Base-by-base conservation (phyloP, 225 moss, liverwort and hornwort genomes). In the Marchantia paleacea region DNA sequence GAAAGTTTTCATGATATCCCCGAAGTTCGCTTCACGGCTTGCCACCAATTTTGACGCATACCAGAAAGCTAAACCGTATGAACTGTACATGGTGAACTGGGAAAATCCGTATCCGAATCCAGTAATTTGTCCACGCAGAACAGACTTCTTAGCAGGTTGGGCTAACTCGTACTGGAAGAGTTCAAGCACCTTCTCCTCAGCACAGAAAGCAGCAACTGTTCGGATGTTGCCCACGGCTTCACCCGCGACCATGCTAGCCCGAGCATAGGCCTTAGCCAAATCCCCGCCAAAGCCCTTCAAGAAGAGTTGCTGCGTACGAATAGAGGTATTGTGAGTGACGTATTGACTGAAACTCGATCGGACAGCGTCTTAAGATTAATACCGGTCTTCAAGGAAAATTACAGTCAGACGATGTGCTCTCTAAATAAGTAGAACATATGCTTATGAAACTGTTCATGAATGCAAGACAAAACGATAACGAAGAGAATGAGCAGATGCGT, bases 181-280 rank as follows among this genome's bases (percentile, higher is more conserved):
- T 31, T 78, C 84, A 3, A 90, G 47, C 11, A 88, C 84, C 64
- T 90, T 90, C 19, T 82, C 82, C 79, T 90, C 90, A 0, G 90
- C 86, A 52, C 90, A 80, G 54, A 90, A 90, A 0, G 90, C 86
- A 62, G 90, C 90, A 55, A 90, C 86, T 16, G 88, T 90, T 53
- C 90, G 84, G 29, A 90, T 90, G 71, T 88, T 88, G 48, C 90
- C 82, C 26, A 90, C 90, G 26, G 90, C 90, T 55, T 90, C 90
- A 12, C 84, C 86, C 1, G 90, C 90, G 3, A 90, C 90, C 89
- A 83, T 87, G 79, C 83, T 87, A 47, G 89, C 89, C 64, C 85
- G 81, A 7, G 81, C 78, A 75, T 89, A 89, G 13, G 87, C 78
- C 55, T 83, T 83, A 69, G 80, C 82, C 0, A 87, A 79, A 80